Evolutionary conservation across 108 stramenopile genomes (phyloP), one percentile per base, ranked within the genome.

Genomic region (Pseudonitzschia pungens): DNA sequence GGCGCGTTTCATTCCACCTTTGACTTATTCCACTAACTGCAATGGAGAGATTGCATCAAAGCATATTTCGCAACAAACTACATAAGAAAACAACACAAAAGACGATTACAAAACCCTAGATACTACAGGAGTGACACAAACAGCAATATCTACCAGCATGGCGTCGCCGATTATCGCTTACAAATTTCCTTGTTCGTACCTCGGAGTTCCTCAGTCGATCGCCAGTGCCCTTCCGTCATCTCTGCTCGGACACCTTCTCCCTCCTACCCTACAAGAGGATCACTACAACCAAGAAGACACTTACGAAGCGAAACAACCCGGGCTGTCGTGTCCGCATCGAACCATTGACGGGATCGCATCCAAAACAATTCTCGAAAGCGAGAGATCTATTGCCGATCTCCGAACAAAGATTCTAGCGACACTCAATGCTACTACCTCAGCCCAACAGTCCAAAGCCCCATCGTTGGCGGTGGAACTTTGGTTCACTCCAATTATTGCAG

Each of bases 151-250:
- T 48, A 48, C 45, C 9, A 48, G 9, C 45, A 48, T 48, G 45
- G 14, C 14, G 20, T 40, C 15, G 9, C 60, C 60, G 1, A 62
- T 62, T 20, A 33, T 62, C 36, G 16, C 60, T 6, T 62, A 62
- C 36, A 33, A 62, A 40, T 62, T 62, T 40, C 60, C 60, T 20
- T 62, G 60, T 28, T 62, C 60, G 40, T 62, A 36, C 60, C 60
- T 62, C 60, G 60, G 60, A n/a, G 15, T 14, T 7, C 60, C 60
- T 40, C 32, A 21, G n/a, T 7, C 60, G 11, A 62, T 62, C 20
- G 18, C 9, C 14, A 41, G 60, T 15, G 0, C 15, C 15, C 36
- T 40, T 62, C 16, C 60, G 9, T 62, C 60, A 16, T 31, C 60
- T 40, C 60, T 21, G 14, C 5, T 62, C 0, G 60, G 60, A 31